These are phyloP conservation scores for Alternaria rosae DNA, from an alignment of 2,329 filamentous ascomycete species.

Conservation along the genomic window DNA sequence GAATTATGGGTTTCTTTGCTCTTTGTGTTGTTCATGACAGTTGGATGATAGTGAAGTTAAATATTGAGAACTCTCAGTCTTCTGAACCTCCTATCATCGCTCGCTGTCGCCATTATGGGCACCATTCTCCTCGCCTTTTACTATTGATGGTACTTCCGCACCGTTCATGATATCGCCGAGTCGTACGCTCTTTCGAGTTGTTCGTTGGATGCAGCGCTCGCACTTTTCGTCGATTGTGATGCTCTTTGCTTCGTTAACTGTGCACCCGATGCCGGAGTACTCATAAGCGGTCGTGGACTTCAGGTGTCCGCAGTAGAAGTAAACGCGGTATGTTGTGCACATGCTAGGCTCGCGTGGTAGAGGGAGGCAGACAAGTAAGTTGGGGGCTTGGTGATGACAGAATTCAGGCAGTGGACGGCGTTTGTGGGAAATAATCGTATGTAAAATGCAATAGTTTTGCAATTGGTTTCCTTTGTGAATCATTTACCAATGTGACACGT, in stretches of 20 bases:
- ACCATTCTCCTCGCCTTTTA: background rate
- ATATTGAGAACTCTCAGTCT: background rate
- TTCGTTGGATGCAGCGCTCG: background rate
- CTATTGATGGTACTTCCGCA: background rate
- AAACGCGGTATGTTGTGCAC: background rate
- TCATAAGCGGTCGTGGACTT: background rate
- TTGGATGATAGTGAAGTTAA: background rate
- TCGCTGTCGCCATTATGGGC: background rate
- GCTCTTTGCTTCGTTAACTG: background rate
- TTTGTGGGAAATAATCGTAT: too few species aligned
- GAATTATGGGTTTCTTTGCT: background rate
- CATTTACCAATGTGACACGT: background rate
- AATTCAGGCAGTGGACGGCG: background rate
- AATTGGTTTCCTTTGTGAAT: background rate
- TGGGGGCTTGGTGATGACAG: background rate
- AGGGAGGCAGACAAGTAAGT: background rate
- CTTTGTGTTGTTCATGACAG: background rate
- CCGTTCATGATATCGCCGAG: background rate
- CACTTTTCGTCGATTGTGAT: background rate
- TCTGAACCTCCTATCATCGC: background rate
- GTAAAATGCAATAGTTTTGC: background rate
- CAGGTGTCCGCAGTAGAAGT: conserved; percentile 7
- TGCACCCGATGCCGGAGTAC: background rate
- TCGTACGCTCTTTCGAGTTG: background rate
- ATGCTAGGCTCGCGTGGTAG: background rate